Percentiles rank a stretch among this genome's conserved stretches.
These are phyloP conservation scores for Zopfochytrium polystomum DNA, from an alignment of 371 early-diverging fungal genomes.

Conservation along the genomic window DNA sequence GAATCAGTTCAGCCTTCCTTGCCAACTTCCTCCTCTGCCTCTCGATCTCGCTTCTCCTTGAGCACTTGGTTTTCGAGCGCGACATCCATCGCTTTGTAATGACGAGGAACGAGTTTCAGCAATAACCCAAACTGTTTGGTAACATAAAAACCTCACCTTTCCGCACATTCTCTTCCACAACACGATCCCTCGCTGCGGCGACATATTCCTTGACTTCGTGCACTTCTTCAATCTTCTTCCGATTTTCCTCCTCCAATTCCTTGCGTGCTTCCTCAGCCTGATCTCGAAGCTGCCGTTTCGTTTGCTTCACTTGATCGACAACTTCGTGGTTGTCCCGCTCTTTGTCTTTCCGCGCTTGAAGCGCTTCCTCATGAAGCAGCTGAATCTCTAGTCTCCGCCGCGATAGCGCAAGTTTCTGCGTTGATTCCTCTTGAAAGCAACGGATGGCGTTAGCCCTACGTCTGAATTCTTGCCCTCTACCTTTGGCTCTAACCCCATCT, in stretches of 20 bases:
- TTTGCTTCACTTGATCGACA: constrained; percentile 27
- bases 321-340: constrained; percentile 37
- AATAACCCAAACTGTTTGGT: background rate
- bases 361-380: constrained; percentile 47
- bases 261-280: constrained; percentile 15
- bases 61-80: constrained; percentile 29
- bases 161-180: constrained; percentile 33
- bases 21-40: constrained; percentile 39
- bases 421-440: background rate
- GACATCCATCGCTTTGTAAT: constrained; percentile 24
- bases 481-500: constrained; percentile 34
- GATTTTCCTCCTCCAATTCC: constrained; percentile 35
- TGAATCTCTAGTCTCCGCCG: constrained; percentile 43
- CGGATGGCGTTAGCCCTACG: too few relatives aligned
- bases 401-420: constrained; percentile 38
- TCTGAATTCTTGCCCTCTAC: too few relatives aligned
- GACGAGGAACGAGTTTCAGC: background rate
- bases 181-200: constrained; percentile 38
- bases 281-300: constrained; percentile 20
- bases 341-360: constrained; percentile 37
- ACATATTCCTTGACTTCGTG: constrained; percentile 40
- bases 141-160: constrained; percentile 30
- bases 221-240: constrained; percentile 39
- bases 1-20: constrained; percentile 45
- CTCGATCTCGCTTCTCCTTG: constrained; percentile 29